These are phyloP conservation scores for Tremellales sp. DNA, from an alignment of 1,284 basidiomycete genomes.

Conservation along the genomic window DNA sequence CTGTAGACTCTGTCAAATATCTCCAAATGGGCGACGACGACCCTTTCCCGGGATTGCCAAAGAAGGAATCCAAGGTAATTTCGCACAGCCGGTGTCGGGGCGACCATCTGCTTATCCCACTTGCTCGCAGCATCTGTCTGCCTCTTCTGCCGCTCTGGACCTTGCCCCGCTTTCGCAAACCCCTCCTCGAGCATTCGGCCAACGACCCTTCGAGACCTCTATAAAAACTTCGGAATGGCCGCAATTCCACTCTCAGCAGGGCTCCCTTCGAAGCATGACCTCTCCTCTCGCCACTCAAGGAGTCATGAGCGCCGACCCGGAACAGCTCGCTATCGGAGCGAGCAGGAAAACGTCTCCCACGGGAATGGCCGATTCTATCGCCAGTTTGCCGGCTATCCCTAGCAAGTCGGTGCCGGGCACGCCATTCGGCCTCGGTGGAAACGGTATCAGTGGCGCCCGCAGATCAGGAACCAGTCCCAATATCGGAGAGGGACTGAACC, in stretches of 20 bases:
- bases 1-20: conserved; percentile 79
- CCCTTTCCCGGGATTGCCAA: conserved; percentile 61
- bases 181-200: conserved; percentile 62
- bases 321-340: conserved; percentile 62
- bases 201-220: conserved; percentile 57
- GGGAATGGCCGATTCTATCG: conserved; percentile 47
- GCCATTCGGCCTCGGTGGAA: conserved; percentile 38
- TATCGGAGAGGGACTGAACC: conserved; percentile 23
- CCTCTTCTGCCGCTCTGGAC: conserved; percentile 88
- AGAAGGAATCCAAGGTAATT: conserved; percentile 59
- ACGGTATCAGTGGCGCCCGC: conserved; percentile 23
- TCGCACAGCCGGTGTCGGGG: conserved; percentile 2
- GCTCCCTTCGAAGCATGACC: conserved; percentile 50
- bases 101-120: too few relatives aligned
- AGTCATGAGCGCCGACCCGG: conserved; percentile 50
- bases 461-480: conserved; percentile 35
- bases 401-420: conserved; percentile 48
- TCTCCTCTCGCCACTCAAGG: conserved; percentile 56
- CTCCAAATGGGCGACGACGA: conserved; percentile 88
- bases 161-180: conserved; percentile 83
- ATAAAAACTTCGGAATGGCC: conserved; percentile 87
- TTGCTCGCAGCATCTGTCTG: conserved; percentile 63
- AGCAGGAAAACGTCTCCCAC: conserved; percentile 54
- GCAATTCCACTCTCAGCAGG: conserved; percentile 61
- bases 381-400: conserved; percentile 47